Conservation (phyloP, 2,329 filamentous ascomycete species). For the Grosmannia huntii region DNA sequence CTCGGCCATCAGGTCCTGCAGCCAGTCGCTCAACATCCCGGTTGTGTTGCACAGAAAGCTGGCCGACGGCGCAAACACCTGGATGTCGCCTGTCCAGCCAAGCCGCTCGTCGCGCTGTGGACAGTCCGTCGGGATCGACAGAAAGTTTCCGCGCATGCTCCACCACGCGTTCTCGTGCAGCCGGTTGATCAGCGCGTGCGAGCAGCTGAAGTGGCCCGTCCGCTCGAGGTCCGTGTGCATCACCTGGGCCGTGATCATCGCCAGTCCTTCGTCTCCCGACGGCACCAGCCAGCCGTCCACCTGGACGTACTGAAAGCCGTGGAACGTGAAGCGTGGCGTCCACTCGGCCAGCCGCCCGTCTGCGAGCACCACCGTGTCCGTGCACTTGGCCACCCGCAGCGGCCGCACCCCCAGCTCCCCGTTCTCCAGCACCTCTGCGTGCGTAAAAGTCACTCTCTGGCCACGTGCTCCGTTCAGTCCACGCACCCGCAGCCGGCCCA, state of each 20-base stretch:
- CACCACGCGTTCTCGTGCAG: slow-evolving; percentile 42
- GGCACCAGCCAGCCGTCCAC: slow-evolving; percentile 28
- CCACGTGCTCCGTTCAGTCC: slow-evolving; percentile 17
- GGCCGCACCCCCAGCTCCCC: slow-evolving; percentile 28
- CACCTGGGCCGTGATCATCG: slow-evolving; percentile 9
- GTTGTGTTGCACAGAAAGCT: slow-evolving; percentile 40
- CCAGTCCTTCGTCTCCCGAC: slow-evolving; percentile 9
- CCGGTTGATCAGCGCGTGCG: slow-evolving; percentile 35
- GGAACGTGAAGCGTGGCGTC: slow-evolving; percentile 38
- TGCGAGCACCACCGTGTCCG: slow-evolving; percentile 23
- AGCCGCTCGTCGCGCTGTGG: slow-evolving; percentile 42
- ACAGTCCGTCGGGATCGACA: slow-evolving; percentile 44
- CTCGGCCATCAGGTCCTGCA: slow-evolving; percentile 28
- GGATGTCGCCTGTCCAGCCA: slow-evolving; percentile 39
- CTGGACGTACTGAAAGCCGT: slow-evolving; percentile 38
- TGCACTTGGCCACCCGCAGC: slow-evolving; percentile 27
- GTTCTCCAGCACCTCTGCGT: slow-evolving; percentile 38
- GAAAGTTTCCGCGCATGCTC: slow-evolving; percentile 46
- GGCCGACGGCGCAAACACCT: slow-evolving; percentile 35
- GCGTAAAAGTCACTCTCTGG: slow-evolving; percentile 27
- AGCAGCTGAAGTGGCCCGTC: slow-evolving; percentile 38
- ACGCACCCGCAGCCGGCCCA: slow-evolving; percentile 31
- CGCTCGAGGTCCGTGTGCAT: slow-evolving; percentile 39
- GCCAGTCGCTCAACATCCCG: slow-evolving; percentile 37
- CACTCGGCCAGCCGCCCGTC: slow-evolving; percentile 16